phyloP scores from a whole-genome alignment of 2,329 filamentous ascomycete species.

The Bipolaris gigantea region DNA sequence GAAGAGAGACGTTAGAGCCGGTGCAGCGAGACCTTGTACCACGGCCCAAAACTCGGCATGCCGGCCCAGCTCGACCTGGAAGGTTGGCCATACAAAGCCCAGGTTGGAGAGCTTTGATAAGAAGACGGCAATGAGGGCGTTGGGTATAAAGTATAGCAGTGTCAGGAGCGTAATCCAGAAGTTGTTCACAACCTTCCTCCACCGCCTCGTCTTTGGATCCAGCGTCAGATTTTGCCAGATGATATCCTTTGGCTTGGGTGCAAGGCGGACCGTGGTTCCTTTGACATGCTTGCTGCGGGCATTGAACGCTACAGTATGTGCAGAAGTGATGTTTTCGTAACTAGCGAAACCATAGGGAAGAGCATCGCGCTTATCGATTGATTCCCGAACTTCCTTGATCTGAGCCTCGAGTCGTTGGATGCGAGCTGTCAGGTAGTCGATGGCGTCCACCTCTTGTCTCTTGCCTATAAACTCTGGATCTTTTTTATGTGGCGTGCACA shows the following conservation, averaged over 20 bases:
- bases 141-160: slow-evolving; percentile 84
- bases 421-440: slow-evolving; percentile 85
- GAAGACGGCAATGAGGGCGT: slow-evolving; percentile 93
- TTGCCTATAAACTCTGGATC: slow-evolving; percentile 65
- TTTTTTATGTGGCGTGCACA: slow-evolving; percentile 77
- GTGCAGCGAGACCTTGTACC: slow-evolving; percentile 88
- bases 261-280: slow-evolving; percentile 74
- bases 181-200: slow-evolving; percentile 76
- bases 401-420: slow-evolving; percentile 81
- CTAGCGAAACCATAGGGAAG: slow-evolving; percentile 94
- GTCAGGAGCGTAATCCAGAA: slow-evolving; percentile 83
- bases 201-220: slow-evolving; percentile 66
- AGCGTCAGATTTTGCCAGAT: slow-evolving; percentile 94
- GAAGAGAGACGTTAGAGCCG: slow-evolving; percentile 81
- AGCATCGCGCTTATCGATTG: slow-evolving; percentile 83
- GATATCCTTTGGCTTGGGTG: slow-evolving; percentile 85
- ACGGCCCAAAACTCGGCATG: slow-evolving; percentile 77
- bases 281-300: slow-evolving; percentile 79
- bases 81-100: slow-evolving; percentile 75
- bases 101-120: slow-evolving; percentile 82
- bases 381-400: slow-evolving; percentile 79
- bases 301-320: slow-evolving; percentile 83
- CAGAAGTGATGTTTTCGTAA: slow-evolving; percentile 83
- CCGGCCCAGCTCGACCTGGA: slow-evolving; percentile 63
- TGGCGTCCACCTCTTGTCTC: slow-evolving; percentile 83